Conservation (phyloP, 2,329 filamentous ascomycete species). For the Aspergillus intermedius region DNA sequence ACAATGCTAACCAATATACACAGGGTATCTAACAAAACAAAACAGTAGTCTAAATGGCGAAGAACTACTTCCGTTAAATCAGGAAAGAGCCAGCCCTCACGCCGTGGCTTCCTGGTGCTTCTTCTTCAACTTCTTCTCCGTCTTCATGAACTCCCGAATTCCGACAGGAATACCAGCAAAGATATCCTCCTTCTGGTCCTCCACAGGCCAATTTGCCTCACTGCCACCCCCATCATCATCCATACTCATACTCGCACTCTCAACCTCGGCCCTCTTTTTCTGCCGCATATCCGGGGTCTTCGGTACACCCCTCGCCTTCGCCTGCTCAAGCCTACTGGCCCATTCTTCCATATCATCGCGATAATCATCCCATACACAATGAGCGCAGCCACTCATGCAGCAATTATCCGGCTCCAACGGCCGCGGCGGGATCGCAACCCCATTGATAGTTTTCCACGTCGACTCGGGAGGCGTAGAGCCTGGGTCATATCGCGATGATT, state of each 20-base stretch:
- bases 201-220: conserved; percentile 57
- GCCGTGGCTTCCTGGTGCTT: conserved; percentile 53
- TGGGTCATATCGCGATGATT: conserved; percentile 51
- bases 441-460: conserved; percentile 58
- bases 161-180: conserved; percentile 82
- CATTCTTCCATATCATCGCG: conserved; percentile 90
- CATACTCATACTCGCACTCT: conserved; percentile 55
- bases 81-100: conserved; percentile 7
- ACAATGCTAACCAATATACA: not conserved
- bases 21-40: not conserved
- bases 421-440: conserved; percentile 72
- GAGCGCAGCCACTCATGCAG: conserved; percentile 97
- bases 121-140: conserved; percentile 81
- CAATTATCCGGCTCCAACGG: conserved; percentile 94
- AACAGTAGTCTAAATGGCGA: not conserved
- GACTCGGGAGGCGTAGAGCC: conserved; percentile 54
- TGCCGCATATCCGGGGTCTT: conserved; percentile 27
- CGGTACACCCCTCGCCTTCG: conserved; percentile 38
- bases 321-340: conserved; percentile 60
- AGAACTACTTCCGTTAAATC: not conserved
- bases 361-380: conserved; percentile 92
- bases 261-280: conserved; percentile 35
- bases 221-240: conserved; percentile 76
- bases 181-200: conserved; percentile 50
- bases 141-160: conserved; percentile 95